Evolutionary conservation across 352 stramenopile species (phyloP).

Genomic region (Pythium phragmitis): DNA sequence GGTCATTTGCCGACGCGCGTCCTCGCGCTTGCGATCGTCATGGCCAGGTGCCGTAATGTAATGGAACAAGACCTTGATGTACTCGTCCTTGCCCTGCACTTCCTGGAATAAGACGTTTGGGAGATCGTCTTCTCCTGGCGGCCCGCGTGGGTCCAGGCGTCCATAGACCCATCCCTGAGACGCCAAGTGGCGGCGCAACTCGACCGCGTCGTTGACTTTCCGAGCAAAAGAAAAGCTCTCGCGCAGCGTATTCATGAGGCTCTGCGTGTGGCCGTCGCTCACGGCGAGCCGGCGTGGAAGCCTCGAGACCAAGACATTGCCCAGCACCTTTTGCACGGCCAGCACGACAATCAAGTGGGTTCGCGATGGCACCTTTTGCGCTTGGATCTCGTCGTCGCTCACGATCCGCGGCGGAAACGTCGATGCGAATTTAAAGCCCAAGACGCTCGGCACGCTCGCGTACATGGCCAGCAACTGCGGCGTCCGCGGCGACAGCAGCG

Average conservation of each 20-base stretch:
- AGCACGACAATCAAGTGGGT: conserved; percentile 72
- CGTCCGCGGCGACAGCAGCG: conserved; percentile 38
- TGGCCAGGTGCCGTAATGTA: conserved; percentile 32
- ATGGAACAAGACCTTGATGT: conserved; percentile 64
- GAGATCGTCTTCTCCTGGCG: conserved; percentile 37
- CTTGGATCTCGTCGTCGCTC: conserved; percentile 51
- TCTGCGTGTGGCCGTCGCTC: conserved; percentile 55
- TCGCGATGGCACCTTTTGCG: conserved; percentile 55
- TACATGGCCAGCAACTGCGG: conserved; percentile 77
- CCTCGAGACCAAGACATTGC: conserved; percentile 61
- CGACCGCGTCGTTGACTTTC: conserved; percentile 68
- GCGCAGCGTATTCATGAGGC: conserved; percentile 50
- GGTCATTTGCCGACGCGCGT: conserved; percentile 65
- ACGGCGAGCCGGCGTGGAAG: conserved; percentile 43
- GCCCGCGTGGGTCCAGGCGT: conserved; percentile 36
- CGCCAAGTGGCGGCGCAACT: conserved; percentile 50
- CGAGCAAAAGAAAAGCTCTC: conserved; percentile 73
- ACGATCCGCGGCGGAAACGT: conserved; percentile 57
- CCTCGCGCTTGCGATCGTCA: conserved; percentile 47
- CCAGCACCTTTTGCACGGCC: conserved; percentile 60
- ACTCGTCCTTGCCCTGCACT: conserved; percentile 75
- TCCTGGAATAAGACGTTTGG: conserved; percentile 73
- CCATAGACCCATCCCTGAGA: conserved; percentile 48
- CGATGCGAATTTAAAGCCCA: conserved; percentile 58
- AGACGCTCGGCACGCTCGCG: conserved; percentile 40